Percentiles rank a stretch among this genome's conserved stretches.
Evolutionary conservation across 1,139 yeast genomes (phyloP).

Genomic region (Geotrichum candidum): DNA sequence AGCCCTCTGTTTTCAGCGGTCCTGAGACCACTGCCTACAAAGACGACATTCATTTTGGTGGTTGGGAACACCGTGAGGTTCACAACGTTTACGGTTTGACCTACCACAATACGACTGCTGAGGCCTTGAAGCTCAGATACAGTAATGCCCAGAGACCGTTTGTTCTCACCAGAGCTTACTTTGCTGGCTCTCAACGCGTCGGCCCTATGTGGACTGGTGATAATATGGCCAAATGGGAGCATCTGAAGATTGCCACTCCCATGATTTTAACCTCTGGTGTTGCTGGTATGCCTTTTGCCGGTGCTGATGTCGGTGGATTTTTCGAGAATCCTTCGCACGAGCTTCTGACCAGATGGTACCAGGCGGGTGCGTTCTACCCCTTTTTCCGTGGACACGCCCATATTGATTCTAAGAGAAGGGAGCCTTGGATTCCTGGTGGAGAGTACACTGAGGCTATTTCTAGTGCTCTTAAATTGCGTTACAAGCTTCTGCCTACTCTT

Average conservation of each 20-base stretch:
- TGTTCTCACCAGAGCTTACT: slow-evolving; percentile 79
- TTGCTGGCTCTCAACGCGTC: slow-evolving; percentile 84
- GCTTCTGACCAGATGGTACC: slow-evolving; percentile 87
- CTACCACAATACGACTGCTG: slow-evolving; percentile 72
- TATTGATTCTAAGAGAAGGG: slow-evolving; percentile 84
- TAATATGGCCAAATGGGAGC: slow-evolving; percentile 89
- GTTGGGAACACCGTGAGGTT: slow-evolving; percentile 84
- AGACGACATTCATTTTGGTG: slow-evolving; percentile 69
- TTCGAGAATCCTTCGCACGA: slow-evolving; percentile 84
- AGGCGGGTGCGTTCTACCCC: slow-evolving; percentile 92
- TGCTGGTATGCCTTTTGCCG: slow-evolving; percentile 87
- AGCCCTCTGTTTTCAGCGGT: slow-evolving; percentile 90
- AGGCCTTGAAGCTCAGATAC: slow-evolving; percentile 53
- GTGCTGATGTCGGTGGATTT: slow-evolving; percentile 97
- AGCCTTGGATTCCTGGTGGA: slow-evolving; percentile 82
- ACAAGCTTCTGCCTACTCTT: slow-evolving; percentile 65
- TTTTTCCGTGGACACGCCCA: slow-evolving; percentile 97
- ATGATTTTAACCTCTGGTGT: slow-evolving; percentile 78
- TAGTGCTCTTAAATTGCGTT: slow-evolving; percentile 67
- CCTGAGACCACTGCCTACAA: slow-evolving; percentile 89
- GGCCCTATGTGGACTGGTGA: slow-evolving; percentile 99
- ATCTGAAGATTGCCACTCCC: slow-evolving; percentile 71
- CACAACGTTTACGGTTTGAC: slow-evolving; percentile 82
- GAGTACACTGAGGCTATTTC: slow-evolving; percentile 64
- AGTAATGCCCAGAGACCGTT: slow-evolving; percentile 66